A percentile compares a stretch with the other conserved stretches of the same genome.
Conservation (phyloP, 805 yeast species). For the Hyphopichia homilentoma region DNA sequence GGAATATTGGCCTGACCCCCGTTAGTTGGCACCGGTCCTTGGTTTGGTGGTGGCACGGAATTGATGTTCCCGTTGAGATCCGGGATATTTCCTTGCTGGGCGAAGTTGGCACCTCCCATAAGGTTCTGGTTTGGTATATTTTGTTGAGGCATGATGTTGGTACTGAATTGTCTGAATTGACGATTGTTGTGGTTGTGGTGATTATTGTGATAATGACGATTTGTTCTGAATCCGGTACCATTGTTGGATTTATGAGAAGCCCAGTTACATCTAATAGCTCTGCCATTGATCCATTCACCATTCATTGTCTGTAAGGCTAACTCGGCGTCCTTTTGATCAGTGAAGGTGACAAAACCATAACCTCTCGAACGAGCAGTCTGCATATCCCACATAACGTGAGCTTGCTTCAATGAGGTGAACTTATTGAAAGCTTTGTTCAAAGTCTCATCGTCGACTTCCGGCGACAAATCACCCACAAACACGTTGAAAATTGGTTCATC, state of each 20-base stretch:
- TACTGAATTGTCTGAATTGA: constrained; percentile 13
- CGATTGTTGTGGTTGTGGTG: constrained; percentile 6
- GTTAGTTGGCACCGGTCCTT: constrained; percentile 1
- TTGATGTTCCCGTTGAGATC: constrained; percentile 2
- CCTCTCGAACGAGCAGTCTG: constrained; percentile 90
- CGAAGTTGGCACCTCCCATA: constrained; percentile 7
- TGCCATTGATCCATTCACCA: constrained; percentile 67
- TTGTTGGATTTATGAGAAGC: constrained; percentile 58
- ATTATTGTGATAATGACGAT: constrained; percentile 13
- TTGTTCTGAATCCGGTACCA: constrained; percentile 9
- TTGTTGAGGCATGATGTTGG: constrained; percentile 8
- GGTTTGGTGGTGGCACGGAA: constrained; percentile 6
- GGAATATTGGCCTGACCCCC: constrained; percentile 14
- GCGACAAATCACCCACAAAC: constrained; percentile 82
- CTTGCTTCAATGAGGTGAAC: constrained; percentile 65
- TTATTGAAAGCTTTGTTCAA: constrained; percentile 54
- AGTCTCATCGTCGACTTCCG: constrained; percentile 78
- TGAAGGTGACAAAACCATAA: constrained; percentile 83
- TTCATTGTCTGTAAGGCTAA: constrained; percentile 68
- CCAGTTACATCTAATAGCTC: constrained; percentile 84
- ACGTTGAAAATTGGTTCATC: constrained; percentile 61
- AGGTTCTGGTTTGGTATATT: constrained; percentile 8
- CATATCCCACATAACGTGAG: constrained; percentile 98
- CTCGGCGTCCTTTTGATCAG: constrained; percentile 65
- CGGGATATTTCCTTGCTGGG: constrained; percentile 3